phyloP scores from a whole-genome alignment of 768 basidiomycete genomes.

The Tremella yokohamensis region DNA sequence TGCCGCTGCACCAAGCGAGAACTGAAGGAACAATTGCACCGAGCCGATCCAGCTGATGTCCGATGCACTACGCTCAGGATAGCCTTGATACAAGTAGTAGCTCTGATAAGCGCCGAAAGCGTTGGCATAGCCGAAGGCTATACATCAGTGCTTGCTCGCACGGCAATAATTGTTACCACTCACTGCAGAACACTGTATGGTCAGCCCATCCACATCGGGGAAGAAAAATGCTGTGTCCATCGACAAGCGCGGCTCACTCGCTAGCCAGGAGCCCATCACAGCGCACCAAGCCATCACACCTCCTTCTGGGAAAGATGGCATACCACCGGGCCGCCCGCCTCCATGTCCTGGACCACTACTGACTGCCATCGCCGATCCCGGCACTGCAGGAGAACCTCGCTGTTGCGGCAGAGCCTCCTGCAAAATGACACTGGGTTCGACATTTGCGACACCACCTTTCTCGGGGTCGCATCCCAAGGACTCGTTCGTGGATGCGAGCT shows the following conservation, averaged over 20 bases:
- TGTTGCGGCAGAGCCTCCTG: no score
- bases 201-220: conserved; percentile 12
- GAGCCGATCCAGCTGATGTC: conserved; percentile 51
- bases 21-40: conserved; percentile 50
- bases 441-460: no score
- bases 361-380: no score
- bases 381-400: no score
- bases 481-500: no score
- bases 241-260: conserved; percentile 6
- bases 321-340: neutral
- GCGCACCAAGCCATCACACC: conserved; percentile 20
- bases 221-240: neutral
- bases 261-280: conserved; percentile 25
- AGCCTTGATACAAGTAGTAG: conserved; percentile 46
- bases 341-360: no score
- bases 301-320: conserved; percentile 22
- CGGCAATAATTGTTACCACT: no score
- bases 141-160: neutral
- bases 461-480: no score
- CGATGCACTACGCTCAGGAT: conserved; percentile 43
- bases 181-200: no score
- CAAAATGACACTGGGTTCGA: no score
- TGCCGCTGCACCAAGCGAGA: conserved; percentile 38
- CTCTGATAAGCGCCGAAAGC: conserved; percentile 52
- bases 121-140: conserved; percentile 46